Base-by-base conservation (phyloP, 257 asterid species). In the Solanum piurae region DNA sequence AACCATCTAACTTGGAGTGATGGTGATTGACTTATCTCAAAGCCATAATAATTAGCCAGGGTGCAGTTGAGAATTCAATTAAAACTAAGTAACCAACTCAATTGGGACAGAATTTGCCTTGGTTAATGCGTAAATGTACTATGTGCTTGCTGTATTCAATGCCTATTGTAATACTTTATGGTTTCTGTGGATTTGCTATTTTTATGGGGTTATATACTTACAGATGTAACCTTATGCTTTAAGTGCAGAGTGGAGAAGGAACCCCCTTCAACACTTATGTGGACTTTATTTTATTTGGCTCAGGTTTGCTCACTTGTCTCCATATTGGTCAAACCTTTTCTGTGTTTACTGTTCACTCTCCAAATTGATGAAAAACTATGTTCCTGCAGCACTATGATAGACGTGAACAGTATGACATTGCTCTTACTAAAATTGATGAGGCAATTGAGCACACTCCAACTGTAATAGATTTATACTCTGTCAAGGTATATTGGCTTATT, bases 361-460 rank as follows among this genome's bases (percentile, higher is more conserved):
- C 74, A 31, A 83, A 68, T 77, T 84, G 52, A 20, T 90, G 90
- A 88, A 93, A 88, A 84, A 37, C 88, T 87, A 91, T 80, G 79
- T 89, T 87, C 77, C 62, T 94, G 91, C 98, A 97, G 99, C 99
- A 97, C 87, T 97, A 96, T 90, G 99, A 97, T 87, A 94, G 96
- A 87, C 90, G 97, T 58, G 91, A 96, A 77, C 94, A 92, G 87
- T 93, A 90, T 90, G 98, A 91, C 73, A 85, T 91, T 87, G 98
- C 98, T 87, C 92, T 95, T 38, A 87, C 89, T 83, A 97, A 94
- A 93, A 94, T 96, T 85, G 98, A 95, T 3, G 98, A 96, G 94
- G 99, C 99, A 90, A 91, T 97, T 62, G 92, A 92, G 83, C 99
- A 97, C 93, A 96, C 99, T 85, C 99, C 99, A 33, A 97, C 99